Conservation (phyloP, 2,329 filamentous ascomycete species). For the Fusarium torulosum region DNA sequence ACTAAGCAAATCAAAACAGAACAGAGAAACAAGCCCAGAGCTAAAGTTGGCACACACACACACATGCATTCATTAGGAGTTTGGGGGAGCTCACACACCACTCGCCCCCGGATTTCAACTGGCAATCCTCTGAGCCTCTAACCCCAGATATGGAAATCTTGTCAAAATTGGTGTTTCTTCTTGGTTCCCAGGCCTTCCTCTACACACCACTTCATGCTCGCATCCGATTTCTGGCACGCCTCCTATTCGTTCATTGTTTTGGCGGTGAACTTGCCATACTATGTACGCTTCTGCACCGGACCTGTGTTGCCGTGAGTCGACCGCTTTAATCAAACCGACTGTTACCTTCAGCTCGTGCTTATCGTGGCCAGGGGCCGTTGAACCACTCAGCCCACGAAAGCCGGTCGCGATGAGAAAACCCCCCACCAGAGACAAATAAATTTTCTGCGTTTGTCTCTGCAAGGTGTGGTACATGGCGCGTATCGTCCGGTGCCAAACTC, state of each 20-base stretch:
- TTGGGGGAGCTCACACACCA: constrained; percentile 38
- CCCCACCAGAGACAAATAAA: constrained; percentile 12
- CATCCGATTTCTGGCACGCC: constrained; percentile 33
- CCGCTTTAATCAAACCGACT: constrained; percentile 23
- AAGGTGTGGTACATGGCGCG: constrained; percentile 31
- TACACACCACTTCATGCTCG: constrained; percentile 35
- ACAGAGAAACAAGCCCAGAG: constrained; percentile 14
- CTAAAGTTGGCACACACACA: constrained; percentile 12
- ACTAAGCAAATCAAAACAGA: constrained; percentile 29
- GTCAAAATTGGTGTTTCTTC: constrained; percentile 30
- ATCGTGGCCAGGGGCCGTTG: constrained; percentile 25
- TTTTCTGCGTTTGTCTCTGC: constrained; percentile 14
- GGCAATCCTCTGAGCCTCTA: constrained; percentile 2
- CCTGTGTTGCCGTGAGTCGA: constrained; percentile 34
- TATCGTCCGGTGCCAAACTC: constrained; percentile 16
- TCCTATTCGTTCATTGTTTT: constrained; percentile 40
- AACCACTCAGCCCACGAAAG: constrained; percentile 33
- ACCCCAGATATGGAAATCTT: constrained; percentile 28
- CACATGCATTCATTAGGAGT: constrained; percentile 22
- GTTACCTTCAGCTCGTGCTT: constrained; percentile 36
- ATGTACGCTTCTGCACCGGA: constrained; percentile 14
- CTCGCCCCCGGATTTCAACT: constrained; percentile 39
- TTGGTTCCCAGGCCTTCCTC: constrained; percentile 33
- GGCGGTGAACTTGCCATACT: constrained; percentile 40
- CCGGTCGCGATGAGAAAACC: constrained; percentile 21